Base-by-base conservation (phyloP, 306 rosid genomes). In the Trifolium fragiferum region DNA sequence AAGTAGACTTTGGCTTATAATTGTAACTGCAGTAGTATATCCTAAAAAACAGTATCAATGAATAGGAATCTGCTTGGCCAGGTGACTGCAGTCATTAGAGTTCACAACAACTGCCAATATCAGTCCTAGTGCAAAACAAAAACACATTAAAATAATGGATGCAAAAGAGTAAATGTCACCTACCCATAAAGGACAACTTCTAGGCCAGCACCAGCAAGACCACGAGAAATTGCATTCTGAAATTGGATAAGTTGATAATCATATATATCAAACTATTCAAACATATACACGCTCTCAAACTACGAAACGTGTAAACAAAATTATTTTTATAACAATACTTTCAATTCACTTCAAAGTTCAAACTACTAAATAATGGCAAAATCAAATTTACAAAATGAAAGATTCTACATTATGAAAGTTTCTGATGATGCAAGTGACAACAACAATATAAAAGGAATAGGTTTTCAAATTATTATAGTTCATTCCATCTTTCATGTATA, bases 151-250 rank as follows among this genome's bases (percentile, higher is more conserved):
- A 43, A 25, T 50, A 78, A 20, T 47, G 38, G 43, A 43, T 71
- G 65, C 18, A 18, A 51, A 55, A 30, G 61, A 35, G 46, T 40
- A 51, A 20, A 43, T 25, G 69, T 59, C 77, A 87, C 97, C 60
- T 80, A 94, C 98, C 98, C 98, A 53, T 94, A 94, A 35, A 87
- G 97, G 83, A 94, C 83, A 79, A 94, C 96, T 81, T 88, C 93
- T 77, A 91, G 61, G 38, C 91, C 98, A 64, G 96, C 88, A 72
- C 89, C 78, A 30, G 82, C 79, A 62, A 94, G 89, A 71, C 98
- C 98, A 65, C 79, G 90, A 37, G 97, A 89, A 82, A 90, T 79
- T 25, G 96, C 96, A 87, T 87, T 91, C 98, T 91, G 94, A 61
- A 81, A 85, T 70, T 78, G 78, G 63, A 68, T 1, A 55, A 63